Evolutionary conservation across 2,329 filamentous ascomycete genomes (phyloP), one percentile per base, ranked within the genome.

Genomic region (Fusarium tupiense): DNA sequence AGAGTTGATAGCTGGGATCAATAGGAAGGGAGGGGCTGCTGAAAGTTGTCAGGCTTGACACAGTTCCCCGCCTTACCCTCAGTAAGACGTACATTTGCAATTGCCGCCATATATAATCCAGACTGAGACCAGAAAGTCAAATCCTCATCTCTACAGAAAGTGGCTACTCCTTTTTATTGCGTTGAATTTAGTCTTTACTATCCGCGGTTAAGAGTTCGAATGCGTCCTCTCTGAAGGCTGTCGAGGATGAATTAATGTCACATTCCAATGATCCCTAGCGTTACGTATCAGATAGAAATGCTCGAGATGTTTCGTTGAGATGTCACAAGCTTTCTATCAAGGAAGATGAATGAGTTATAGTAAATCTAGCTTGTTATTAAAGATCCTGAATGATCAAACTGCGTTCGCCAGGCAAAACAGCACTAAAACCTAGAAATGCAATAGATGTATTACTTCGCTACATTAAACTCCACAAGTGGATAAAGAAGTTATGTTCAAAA

Each of bases 281-380:
- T 16, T n/a, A 4, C 6, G 1, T 3, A 17, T 12, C 24, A 17
- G 8, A 1, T 38, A 38, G 17, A 38, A 38, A 1, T 35, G 14
- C 14, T 35, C 0, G 16, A 0, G 33, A 35, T 35, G 33, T 35
- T 3, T 17, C 16, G 16, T 19, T 38, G 17, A 38, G 37, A 38
- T 38, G 17, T 37, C 1, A 37, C 2, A 2, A 9, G 8, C 9
- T 19, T 9, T 2, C 14, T 1, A 16, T 35, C 1, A 16, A 35
- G 1, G 1, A 37, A 1, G 7, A 20, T 26, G 0, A 17, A 5
- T 13, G 7, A 19, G 8, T 12, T 0, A 0, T 5, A 49, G 46
- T 6, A 6, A n/a, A 1, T 7, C 10, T 8, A 16, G 22, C 10
- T 49, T 8, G 3, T 12, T 33, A 3, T 13, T 19, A 5, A 19